These are phyloP conservation scores for Rhizophora mangle DNA, from an alignment of 345 rosid species.

Conservation along the genomic window DNA sequence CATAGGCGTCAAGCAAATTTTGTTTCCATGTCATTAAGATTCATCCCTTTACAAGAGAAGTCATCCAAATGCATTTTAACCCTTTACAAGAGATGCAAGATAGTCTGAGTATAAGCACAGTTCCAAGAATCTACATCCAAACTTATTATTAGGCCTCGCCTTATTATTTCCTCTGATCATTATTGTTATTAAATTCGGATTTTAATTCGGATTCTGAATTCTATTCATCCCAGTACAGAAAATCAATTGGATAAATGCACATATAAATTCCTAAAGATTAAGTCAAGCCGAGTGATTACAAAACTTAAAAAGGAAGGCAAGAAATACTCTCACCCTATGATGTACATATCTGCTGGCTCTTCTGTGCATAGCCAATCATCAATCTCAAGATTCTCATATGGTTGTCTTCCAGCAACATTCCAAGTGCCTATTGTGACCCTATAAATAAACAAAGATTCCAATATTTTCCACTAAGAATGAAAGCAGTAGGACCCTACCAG, in stretches of 20 bases:
- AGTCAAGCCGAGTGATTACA: neutral
- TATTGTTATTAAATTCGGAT: too few relatives aligned
- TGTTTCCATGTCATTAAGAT: neutral
- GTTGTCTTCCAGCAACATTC: conserved; percentile 95
- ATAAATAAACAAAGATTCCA: conserved; percentile 10
- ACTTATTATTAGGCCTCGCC: too few relatives aligned
- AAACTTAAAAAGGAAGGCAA: neutral
- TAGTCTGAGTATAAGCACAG: too few relatives aligned
- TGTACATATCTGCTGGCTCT: conserved; percentile 80
- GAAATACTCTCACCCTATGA: conserved; percentile 60
- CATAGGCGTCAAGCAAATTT: too few relatives aligned
- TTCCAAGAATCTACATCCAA: neutral
- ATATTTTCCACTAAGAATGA: neutral
- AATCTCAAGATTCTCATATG: conserved; percentile 66
- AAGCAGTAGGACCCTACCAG: neutral
- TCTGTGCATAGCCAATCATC: conserved; percentile 86
- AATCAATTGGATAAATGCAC: neutral
- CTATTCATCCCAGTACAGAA: too few relatives aligned
- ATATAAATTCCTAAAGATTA: too few relatives aligned
- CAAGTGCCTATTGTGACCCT: conserved; percentile 89
- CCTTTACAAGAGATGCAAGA: too few relatives aligned
- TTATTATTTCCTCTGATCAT: too few relatives aligned
- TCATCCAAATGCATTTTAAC: neutral
- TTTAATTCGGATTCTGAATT: too few relatives aligned
- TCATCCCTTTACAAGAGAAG: neutral